Evolutionary conservation across 768 basidiomycete species (phyloP).

Genomic region (Mycena metata): DNA sequence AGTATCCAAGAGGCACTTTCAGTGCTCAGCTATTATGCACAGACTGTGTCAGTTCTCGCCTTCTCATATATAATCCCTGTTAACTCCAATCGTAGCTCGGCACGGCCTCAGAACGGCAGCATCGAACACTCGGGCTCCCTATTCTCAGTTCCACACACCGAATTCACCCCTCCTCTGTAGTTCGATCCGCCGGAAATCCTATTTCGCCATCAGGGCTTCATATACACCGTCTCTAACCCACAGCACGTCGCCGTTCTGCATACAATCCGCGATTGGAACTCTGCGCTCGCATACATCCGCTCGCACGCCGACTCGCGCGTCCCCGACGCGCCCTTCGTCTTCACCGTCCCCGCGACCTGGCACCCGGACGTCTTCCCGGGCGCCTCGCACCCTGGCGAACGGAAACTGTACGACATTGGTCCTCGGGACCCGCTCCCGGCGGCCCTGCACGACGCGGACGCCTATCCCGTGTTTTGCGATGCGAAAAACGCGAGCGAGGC

Average conservation of each 20-base stretch:
- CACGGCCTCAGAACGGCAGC: no score
- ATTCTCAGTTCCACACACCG: background rate
- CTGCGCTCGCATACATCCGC: background rate
- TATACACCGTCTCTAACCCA: background rate
- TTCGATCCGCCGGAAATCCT: background rate
- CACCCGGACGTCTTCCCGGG: no score
- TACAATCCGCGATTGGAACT: background rate
- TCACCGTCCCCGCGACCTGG: no score
- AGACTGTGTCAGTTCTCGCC: background rate
- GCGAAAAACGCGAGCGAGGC: no score
- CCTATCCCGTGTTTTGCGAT: no score
- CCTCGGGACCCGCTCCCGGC: no score
- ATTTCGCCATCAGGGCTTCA: background rate
- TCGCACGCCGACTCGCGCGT: conserved; percentile 1
- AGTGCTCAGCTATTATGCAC: background rate
- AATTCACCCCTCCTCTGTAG: background rate
- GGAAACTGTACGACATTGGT: no score
- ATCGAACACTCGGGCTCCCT: background rate
- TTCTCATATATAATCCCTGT: background rate
- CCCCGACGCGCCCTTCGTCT: background rate
- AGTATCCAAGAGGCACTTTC: background rate
- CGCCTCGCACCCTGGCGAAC: background rate
- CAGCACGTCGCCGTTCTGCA: conserved; percentile 2
- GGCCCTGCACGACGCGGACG: no score
- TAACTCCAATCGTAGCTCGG: background rate